Percentiles rank a stretch among this genome's conserved stretches.
Conservation (phyloP, 23 red algal species). For the Cyanidiococcus yangmingshanensis region DNA sequence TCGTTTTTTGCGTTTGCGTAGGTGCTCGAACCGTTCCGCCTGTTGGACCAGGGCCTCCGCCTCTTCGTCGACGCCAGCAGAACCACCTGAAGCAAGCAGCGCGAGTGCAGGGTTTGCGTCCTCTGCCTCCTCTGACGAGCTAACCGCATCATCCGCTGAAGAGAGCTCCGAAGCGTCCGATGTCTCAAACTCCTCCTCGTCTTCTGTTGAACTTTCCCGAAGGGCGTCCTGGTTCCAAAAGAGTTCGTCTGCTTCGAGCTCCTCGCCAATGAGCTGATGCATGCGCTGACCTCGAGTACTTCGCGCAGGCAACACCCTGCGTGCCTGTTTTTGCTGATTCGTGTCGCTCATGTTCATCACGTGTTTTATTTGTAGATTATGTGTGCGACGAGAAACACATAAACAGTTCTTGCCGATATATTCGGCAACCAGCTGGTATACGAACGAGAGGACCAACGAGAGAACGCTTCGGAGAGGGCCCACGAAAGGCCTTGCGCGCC, state of each 20-base stretch:
- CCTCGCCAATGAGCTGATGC: slow-evolving; percentile 6
- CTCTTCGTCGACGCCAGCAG: neutral
- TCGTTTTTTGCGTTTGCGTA: neutral
- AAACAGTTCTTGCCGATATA: no score
- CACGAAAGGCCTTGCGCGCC: no score
- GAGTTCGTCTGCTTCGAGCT: slow-evolving; percentile 12
- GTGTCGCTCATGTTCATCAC: neutral
- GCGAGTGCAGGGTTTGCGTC: neutral
- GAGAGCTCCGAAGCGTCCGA: slow-evolving; percentile 9
- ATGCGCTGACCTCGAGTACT: neutral
- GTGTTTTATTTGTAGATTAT: no score
- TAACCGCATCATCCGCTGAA: slow-evolving; percentile 7
- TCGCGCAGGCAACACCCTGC: neutral
- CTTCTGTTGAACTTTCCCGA: neutral
- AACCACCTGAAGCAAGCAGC: neutral
- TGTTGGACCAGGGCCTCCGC: neutral
- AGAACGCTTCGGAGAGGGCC: no score
- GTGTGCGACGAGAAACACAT: no score
- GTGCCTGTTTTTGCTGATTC: no score
- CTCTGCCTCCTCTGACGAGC: neutral
- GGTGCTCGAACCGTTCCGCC: neutral
- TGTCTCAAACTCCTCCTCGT: neutral
- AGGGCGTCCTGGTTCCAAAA: slow-evolving; percentile 3
- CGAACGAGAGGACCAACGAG: no score
- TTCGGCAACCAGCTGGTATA: no score